phyloP scores from a whole-genome alignment of 139 green algal species.

The Desmodesmus armatus region DNA sequence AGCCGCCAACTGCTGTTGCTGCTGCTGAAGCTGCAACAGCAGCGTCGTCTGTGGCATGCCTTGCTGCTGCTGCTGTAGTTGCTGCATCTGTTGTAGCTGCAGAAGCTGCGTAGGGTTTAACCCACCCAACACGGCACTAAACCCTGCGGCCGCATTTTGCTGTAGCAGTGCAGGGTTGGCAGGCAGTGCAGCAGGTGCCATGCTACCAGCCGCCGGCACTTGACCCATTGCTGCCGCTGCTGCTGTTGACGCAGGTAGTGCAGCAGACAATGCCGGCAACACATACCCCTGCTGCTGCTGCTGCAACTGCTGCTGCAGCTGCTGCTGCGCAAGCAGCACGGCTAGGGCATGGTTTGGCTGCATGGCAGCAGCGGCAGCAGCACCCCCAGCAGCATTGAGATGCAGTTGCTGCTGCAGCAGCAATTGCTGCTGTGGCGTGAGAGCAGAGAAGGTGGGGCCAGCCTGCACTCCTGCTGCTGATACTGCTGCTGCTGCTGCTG shows the following conservation, averaged over 20 bases:
- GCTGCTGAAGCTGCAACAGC: slow-evolving; percentile 1
- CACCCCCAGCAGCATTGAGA: neutral
- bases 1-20: neutral
- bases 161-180: neutral
- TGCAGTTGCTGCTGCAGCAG: neutral
- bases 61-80: slow-evolving; percentile 10
- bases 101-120: neutral
- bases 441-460: too few species aligned
- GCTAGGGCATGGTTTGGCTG: neutral
- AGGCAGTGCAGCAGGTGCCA: neutral
- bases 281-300: neutral
- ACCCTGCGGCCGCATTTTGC: neutral
- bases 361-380: neutral
- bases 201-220: neutral
- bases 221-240: neutral
- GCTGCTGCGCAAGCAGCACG: slow-evolving; percentile 18
- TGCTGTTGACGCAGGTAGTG: neutral
- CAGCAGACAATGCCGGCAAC: neutral
- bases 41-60: slow-evolving; percentile 3
- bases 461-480: too few species aligned
- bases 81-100: neutral
- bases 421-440: neutral
- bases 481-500: slow-evolving; percentile 12
- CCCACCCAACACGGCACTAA: slow-evolving; percentile 1
- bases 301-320: slow-evolving; percentile 33